A percentile compares a stretch with the other conserved stretches of the same genome.
Evolutionary conservation across 2,329 filamentous ascomycete species (phyloP).

Genomic region (Amphichorda felina): DNA sequence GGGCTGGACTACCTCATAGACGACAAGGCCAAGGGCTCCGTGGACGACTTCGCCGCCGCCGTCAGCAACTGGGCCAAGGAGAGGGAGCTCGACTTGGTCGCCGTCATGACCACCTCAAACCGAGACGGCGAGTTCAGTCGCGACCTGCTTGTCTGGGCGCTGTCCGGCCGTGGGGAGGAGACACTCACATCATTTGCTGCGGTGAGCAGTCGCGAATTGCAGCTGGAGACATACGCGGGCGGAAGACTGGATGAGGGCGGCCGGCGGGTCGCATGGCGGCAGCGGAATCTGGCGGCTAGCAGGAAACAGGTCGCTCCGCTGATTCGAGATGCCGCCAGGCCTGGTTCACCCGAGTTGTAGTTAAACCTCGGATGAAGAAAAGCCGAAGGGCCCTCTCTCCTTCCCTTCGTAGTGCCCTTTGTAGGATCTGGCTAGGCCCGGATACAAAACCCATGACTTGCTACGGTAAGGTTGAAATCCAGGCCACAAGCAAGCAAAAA

Average conservation of each 20-base stretch:
- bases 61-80: conserved; percentile 43
- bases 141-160: conserved; percentile 57
- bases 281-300: conserved; percentile 48
- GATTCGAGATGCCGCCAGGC: conserved; percentile 35
- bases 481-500: no score
- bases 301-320: conserved; percentile 60
- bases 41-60: conserved; percentile 30
- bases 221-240: conserved; percentile 41
- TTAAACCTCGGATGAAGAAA: no score
- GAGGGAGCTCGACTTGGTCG: conserved; percentile 47
- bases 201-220: conserved; percentile 34
- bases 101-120: conserved; percentile 58
- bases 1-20: conserved; percentile 46
- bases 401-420: no score
- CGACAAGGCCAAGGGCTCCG: conserved; percentile 33
- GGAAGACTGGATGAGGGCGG: conserved; percentile 31
- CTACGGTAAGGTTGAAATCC: no score
- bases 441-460: no score
- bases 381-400: no score
- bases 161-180: conserved; percentile 32
- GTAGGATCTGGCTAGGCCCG: no score
- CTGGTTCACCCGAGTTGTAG: no score
- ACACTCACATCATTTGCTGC: conserved; percentile 41
- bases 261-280: conserved; percentile 54
- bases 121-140: conserved; percentile 44